Percentiles rank a stretch among this genome's conserved stretches.
These are phyloP conservation scores for Cordyceps farinosa DNA, from an alignment of 2,329 filamentous ascomycete genomes.

Conservation along the genomic window DNA sequence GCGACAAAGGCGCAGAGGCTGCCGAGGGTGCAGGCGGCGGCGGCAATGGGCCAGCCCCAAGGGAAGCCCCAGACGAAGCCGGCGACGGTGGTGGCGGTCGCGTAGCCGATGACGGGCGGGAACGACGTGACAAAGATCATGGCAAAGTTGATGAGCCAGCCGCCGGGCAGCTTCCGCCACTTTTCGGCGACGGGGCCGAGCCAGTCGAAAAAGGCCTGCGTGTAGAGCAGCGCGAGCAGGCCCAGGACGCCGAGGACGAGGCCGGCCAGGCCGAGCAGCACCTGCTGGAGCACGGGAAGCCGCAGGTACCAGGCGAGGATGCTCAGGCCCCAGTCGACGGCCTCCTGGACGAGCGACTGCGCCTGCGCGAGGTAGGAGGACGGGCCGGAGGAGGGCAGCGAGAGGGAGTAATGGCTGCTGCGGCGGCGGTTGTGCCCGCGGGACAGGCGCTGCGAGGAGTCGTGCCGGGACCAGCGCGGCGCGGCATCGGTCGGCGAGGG, in stretches of 20 bases:
- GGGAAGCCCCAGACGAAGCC: constrained; percentile 56
- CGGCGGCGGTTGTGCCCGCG: constrained; percentile 17
- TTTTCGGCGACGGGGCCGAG: constrained; percentile 69
- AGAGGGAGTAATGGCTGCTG: not conserved
- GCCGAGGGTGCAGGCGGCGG: constrained; percentile 72
- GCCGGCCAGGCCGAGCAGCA: constrained; percentile 50
- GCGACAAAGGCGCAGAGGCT: constrained; percentile 76
- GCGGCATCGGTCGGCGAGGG: constrained; percentile 19
- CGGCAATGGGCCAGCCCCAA: constrained; percentile 76
- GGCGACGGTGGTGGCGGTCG: constrained; percentile 58
- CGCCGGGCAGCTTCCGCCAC: constrained; percentile 71
- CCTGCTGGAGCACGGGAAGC: constrained; percentile 59
- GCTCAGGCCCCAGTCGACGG: constrained; percentile 29
- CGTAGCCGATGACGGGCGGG: constrained; percentile 85
- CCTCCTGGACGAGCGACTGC: not conserved
- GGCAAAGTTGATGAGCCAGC: constrained; percentile 72
- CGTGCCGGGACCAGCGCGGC: constrained; percentile 40
- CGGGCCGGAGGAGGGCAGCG: not conserved
- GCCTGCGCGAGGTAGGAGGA: not conserved
- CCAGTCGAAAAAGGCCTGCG: constrained; percentile 72
- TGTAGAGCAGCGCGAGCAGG: constrained; percentile 72
- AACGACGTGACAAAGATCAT: constrained; percentile 75
- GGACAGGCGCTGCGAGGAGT: constrained; percentile 39
- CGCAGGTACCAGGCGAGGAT: constrained; percentile 49
- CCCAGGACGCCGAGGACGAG: constrained; percentile 51